phyloP scores from a whole-genome alignment of 768 basidiomycete species.

The Tremella mesenterica region DNA sequence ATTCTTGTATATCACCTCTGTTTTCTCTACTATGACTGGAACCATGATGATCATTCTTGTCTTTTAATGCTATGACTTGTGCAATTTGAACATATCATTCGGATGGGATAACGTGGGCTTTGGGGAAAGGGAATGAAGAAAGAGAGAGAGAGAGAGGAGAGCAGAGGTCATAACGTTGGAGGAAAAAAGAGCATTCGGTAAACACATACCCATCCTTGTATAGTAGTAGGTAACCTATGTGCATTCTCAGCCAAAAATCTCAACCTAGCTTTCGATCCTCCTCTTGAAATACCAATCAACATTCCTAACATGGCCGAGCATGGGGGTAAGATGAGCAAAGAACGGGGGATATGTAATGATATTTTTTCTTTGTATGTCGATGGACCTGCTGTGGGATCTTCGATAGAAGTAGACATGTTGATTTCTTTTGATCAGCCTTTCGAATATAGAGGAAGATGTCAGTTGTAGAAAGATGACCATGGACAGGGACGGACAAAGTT shows the following conservation, averaged over 20 bases:
- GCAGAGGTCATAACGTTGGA: background rate
- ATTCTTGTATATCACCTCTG: no score
- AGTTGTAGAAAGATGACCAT: no score
- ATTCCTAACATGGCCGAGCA: slow-evolving; percentile 35
- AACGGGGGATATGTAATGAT: slow-evolving; percentile 26
- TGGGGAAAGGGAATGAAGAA: background rate
- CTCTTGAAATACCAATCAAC: slow-evolving; percentile 36
- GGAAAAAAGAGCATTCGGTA: background rate
- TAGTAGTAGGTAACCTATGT: slow-evolving; percentile 39
- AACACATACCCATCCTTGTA: slow-evolving; percentile 41
- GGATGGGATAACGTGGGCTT: background rate
- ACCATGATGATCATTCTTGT: no score
- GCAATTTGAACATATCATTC: background rate
- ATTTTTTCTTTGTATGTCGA: no score
- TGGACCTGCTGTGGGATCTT: no score
- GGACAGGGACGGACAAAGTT: no score
- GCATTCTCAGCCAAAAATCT: slow-evolving; percentile 44
- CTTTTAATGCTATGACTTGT: background rate
- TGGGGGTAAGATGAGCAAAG: slow-evolving; percentile 33
- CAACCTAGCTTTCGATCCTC: slow-evolving; percentile 36
- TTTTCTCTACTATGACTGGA: no score
- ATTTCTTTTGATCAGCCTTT: no score
- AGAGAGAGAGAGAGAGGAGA: background rate
- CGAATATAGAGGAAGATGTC: no score
- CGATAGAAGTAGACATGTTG: no score